Evolutionary conservation across 1,139 yeast genomes (phyloP), one percentile per base, ranked within the genome.

Genomic region (Pichia sp.): DNA sequence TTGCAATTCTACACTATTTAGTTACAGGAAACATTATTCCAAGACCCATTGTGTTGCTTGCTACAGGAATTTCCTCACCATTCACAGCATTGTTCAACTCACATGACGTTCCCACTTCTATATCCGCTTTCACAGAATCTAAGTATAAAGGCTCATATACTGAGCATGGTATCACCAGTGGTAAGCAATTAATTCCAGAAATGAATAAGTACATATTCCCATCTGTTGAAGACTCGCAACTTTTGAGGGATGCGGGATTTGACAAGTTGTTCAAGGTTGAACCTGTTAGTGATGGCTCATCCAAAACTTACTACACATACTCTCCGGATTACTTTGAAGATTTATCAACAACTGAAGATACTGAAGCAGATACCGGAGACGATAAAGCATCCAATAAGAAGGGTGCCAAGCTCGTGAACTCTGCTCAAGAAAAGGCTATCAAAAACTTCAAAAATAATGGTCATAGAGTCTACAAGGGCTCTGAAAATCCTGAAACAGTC

Each of bases 371-470:
- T 40, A 23, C 7, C 13, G 11, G 13, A 23, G 13, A 8, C 12
- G 22, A 21, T 21, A 21, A 21, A 21, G 22, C 10, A 9, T 9
- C 8, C 8, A 21, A 21, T 21, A 21, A 21, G 11, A 21, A 21
- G 22, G 22, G 8, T 21, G 11, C 8, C 8, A 21, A 11, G 22
- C 10, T 21, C 11, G 11, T 21, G 4, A n/a, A 13, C 5, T 15
- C 3, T n/a, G 12, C 25, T n/a, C 7, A 23, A 12, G 7, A 9
- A 23, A 23, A 3, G 32, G 80, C 77, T 15, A 74, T 72, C 42
- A 74, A 71, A 47, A 59, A 66, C 29, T 82, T 81, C 57, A 68
- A 76, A 44, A 76, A 74, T 42, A 82, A 75, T 45, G 87, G 84
- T 35, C 77, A 75, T 50, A 59, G 72, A 33, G 76, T 77, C 9